Evolutionary conservation across 768 basidiomycete species (phyloP).

Genomic region (Phanerochaete carnosa): DNA sequence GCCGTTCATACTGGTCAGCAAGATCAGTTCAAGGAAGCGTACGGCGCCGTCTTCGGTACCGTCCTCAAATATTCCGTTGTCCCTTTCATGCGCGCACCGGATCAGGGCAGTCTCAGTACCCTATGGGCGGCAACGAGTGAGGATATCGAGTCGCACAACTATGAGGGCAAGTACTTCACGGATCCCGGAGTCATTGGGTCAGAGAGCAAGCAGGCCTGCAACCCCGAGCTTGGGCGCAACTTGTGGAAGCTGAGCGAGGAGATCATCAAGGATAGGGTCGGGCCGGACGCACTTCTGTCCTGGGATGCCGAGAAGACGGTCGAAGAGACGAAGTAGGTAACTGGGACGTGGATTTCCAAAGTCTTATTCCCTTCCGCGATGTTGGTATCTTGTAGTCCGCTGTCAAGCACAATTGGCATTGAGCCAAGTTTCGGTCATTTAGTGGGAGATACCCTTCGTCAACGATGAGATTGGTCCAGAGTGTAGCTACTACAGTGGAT

Average conservation of each 20-base stretch:
- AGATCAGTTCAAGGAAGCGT: constrained; percentile 26
- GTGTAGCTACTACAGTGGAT: no score
- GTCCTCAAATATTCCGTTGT: constrained; percentile 19
- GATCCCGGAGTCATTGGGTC: constrained; percentile 20
- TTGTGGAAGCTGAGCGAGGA: constrained; percentile 31
- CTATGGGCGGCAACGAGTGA: constrained; percentile 31
- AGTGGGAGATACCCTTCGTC: no score
- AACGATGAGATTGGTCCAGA: no score
- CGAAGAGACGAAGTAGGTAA: background rate
- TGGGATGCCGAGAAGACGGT: constrained; percentile 16
- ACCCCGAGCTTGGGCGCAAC: constrained; percentile 24
- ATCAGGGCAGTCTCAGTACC: constrained; percentile 24
- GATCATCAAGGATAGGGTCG: constrained; percentile 23
- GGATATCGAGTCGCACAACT: constrained; percentile 21
- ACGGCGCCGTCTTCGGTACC: constrained; percentile 20
- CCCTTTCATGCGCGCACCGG: constrained; percentile 27
- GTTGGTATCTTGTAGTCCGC: no score
- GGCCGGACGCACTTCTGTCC: constrained; percentile 20
- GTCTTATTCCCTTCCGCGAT: no score
- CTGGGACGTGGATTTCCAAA: background rate
- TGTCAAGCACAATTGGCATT: no score
- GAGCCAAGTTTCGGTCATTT: no score
- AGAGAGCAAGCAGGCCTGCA: constrained; percentile 21
- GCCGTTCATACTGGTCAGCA: constrained; percentile 26
- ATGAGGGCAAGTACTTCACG: constrained; percentile 26